Conservation (phyloP, 345 rosid species). For the Cardamine occulta region DNA sequence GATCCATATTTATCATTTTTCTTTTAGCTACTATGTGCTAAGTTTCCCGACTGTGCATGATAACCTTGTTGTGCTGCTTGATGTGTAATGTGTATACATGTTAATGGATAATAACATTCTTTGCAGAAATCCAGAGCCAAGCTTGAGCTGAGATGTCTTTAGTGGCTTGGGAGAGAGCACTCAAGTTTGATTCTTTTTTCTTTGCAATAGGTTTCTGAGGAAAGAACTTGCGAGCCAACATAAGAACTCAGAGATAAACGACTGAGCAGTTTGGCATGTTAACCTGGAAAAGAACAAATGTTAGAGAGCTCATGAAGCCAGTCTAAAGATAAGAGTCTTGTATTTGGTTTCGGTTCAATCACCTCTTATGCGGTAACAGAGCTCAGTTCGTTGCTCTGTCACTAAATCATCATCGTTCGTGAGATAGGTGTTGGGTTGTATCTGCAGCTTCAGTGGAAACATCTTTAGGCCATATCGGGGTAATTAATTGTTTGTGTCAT, state of each 20-base stretch:
- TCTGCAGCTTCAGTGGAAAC: not conserved
- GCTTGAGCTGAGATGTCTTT: slow-evolving; percentile 24
- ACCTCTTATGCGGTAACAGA: not conserved
- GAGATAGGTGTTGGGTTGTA: not conserved
- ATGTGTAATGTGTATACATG: not conserved
- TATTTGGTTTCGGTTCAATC: not conserved
- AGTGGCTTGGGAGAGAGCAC: slow-evolving; percentile 5
- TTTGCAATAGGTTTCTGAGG: not conserved
- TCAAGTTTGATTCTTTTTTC: not conserved
- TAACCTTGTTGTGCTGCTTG: slow-evolving; percentile 12
- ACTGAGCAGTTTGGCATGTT: not conserved
- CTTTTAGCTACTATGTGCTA: slow-evolving; percentile 4
- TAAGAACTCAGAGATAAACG: not conserved
- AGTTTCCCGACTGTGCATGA: not conserved
- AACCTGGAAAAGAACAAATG: slow-evolving; percentile 8
- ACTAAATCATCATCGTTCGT: not conserved
- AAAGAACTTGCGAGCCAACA: not conserved
- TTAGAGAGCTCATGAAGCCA: slow-evolving; percentile 28
- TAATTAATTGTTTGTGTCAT: not conserved
- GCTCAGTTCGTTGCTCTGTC: not conserved
- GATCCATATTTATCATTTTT: slow-evolving; percentile 25
- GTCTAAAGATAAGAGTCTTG: not conserved
- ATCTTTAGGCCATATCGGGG: not conserved
- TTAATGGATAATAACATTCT: slow-evolving; percentile 28
- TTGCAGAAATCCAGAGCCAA: slow-evolving; percentile 37